Base-by-base conservation (phyloP, 108 stramenopile species). In the Stephanodiscus triporus region DNA sequence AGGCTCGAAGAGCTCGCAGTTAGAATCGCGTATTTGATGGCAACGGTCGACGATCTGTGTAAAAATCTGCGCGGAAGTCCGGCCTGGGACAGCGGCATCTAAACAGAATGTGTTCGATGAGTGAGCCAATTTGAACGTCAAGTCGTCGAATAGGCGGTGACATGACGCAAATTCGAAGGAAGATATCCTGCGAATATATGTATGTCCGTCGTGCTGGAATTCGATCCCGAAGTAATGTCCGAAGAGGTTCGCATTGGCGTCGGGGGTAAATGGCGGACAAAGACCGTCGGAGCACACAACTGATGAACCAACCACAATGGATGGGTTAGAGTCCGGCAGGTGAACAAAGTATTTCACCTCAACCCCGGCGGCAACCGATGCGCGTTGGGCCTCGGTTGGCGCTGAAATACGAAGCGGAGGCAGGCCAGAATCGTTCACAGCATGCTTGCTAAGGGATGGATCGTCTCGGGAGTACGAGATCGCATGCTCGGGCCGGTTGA, bases 151-250 rank as follows among this genome's bases (percentile, higher is more conserved):
- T 1, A 73, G 48, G 20, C 38, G 5, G 26, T 64, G 64, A 23
- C 72, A 63, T 6, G 38, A 29, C 1, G 32, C 63, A 42, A 73
- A 63, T 34, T 73, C 72, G 22, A 64, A 73, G 5, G 49, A 63
- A 4, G 72, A 63, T 4, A 73, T 55, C 0, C 63, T 36, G 6
- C 63, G 62, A 9, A 73, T 53, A 29, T 26, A 64, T 37, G 22
- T 42, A 7, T 40, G 2, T 4, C 42, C 47, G 24, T 55, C 43
- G 3, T 6, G 50, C 1, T 2, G 6, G 43, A 55, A 73, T 24
- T 73, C 63, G 24, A 73, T 64, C 20, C 72, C 72, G 5, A 34
- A 40, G 40, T 40, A 11, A 11, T 40, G 40, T 9, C 11, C 11
- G 9, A 40, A 40, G 1, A 40, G 8, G 40, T 40, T 40, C 9